These are phyloP conservation scores for Sextonia rubra DNA, from an alignment of 164 flowering plant species.

Conservation along the genomic window DNA sequence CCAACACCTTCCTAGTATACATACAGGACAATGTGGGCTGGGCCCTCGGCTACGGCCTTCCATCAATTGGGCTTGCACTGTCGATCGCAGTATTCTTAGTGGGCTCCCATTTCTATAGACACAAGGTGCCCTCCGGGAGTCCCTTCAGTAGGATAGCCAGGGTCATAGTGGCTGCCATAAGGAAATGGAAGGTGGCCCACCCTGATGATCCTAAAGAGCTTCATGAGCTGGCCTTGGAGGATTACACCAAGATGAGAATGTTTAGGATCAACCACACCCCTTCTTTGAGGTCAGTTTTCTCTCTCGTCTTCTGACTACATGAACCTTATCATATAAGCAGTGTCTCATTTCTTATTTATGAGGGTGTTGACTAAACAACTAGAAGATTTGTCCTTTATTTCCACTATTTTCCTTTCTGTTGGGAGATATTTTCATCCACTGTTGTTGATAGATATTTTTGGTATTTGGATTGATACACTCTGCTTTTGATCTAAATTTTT, in stretches of 20 bases:
- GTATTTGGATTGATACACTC: no score
- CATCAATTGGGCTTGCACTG: conserved; percentile 37
- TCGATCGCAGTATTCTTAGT: conserved; percentile 35
- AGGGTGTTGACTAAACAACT: no score
- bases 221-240: conserved; percentile 40
- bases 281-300: conserved; percentile 38
- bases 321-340: no score
- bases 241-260: conserved; percentile 26
- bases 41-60: conserved; percentile 44
- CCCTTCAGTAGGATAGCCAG: conserved; percentile 43
- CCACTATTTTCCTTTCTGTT: no score
- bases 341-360: no score
- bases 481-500: no score
- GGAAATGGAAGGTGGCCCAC: conserved; percentile 30
- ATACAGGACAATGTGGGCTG: conserved; percentile 60
- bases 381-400: no score
- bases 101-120: conserved; percentile 48
- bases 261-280: conserved; percentile 41
- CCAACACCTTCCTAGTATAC: conserved; percentile 49
- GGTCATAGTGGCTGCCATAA: conserved; percentile 44
- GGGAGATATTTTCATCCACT: no score
- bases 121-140: conserved; percentile 47
- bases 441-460: no score
- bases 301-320: not conserved
- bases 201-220: conserved; percentile 48